A percentile compares a stretch with the other conserved stretches of the same genome.
These are phyloP conservation scores for Coemansia sp. DNA, from an alignment of 192 early-diverging fungal genomes.

Conservation along the genomic window DNA sequence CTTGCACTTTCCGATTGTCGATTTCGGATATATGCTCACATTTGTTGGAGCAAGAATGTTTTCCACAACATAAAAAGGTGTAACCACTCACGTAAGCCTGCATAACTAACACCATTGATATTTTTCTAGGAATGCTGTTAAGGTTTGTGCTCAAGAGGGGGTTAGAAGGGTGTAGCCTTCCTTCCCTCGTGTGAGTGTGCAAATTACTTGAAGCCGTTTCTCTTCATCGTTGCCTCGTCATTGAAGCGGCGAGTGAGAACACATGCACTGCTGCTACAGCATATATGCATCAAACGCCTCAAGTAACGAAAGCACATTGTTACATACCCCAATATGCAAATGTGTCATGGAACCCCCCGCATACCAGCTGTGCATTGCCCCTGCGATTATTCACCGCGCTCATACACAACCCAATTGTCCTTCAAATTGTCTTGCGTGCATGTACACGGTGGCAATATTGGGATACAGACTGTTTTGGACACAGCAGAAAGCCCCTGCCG, in stretches of 20 bases:
- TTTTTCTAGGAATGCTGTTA: no score
- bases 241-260: not conserved
- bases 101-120: not conserved
- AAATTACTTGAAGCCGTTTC: no score
- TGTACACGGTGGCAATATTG: not conserved
- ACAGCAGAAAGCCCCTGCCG: not conserved
- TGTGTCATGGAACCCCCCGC: not conserved
- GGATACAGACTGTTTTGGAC: not conserved
- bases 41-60: not conserved
- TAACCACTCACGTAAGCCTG: slow-evolving; percentile 2
- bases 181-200: no score
- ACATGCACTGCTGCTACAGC: not conserved
- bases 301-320: not conserved
- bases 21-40: not conserved
- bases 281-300: not conserved
- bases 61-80: not conserved
- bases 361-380: not conserved
- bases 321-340: not conserved
- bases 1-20: slow-evolving; percentile 3
- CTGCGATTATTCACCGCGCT: not conserved
- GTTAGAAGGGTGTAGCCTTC: no score
- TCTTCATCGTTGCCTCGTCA: no score
- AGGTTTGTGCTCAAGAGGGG: no score
- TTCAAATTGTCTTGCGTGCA: not conserved
- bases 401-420: not conserved